These are phyloP conservation scores for Colletotrichum musicola DNA, from an alignment of 2,329 filamentous ascomycete genomes.

Conservation along the genomic window DNA sequence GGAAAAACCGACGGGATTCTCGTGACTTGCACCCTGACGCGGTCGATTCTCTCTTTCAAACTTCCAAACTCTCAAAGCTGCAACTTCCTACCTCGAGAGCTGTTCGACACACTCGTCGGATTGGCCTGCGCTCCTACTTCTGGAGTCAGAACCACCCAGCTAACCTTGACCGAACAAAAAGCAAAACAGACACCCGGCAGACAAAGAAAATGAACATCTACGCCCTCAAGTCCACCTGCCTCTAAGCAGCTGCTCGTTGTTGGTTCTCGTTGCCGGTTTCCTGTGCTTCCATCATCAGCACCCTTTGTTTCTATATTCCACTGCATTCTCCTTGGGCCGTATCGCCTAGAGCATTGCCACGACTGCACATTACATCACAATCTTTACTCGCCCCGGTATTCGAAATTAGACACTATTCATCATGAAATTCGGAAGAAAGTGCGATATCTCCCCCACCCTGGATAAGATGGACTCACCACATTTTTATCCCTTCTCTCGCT, in stretches of 20 bases:
- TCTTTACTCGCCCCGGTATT: constrained; percentile 22
- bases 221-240: constrained; percentile 22
- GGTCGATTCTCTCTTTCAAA: not conserved
- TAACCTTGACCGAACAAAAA: not conserved
- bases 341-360: constrained; percentile 8
- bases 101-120: not conserved
- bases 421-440: constrained; percentile 77
- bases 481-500: not conserved
- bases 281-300: constrained; percentile 10
- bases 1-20: constrained; percentile 37
- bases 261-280: constrained; percentile 2
- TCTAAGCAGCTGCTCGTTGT: constrained; percentile 24
- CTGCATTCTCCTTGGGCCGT: not conserved
- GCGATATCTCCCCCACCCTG: constrained; percentile 30
- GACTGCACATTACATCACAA: constrained; percentile 29
- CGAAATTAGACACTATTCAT: constrained; percentile 53
- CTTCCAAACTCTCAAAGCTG: not conserved
- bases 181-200: not conserved
- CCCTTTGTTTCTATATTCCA: constrained; percentile 14
- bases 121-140: not conserved
- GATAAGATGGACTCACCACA: constrained; percentile 2
- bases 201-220: constrained; percentile 17
- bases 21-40: constrained; percentile 29
- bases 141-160: not conserved
- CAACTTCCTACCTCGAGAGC: not conserved